These are phyloP conservation scores for Diaporthe eres DNA, from an alignment of 2,329 filamentous ascomycete species.

Conservation along the genomic window DNA sequence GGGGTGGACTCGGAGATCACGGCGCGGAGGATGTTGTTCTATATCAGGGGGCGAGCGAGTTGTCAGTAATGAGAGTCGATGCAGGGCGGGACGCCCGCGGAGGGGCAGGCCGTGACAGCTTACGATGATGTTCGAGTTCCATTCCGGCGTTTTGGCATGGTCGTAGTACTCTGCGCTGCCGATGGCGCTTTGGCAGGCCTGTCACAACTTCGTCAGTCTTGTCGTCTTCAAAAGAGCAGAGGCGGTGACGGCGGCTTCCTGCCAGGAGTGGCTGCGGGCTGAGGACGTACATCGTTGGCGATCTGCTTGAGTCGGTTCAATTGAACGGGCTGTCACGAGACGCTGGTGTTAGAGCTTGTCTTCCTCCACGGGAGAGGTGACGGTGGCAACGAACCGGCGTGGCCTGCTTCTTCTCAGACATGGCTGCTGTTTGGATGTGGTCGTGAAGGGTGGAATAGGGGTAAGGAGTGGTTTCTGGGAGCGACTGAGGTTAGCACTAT, in stretches of 20 bases:
- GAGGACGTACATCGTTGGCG: conserved; percentile 78
- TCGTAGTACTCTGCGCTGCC: conserved; percentile 84
- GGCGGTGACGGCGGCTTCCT: background rate
- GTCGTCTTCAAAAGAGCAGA: background rate
- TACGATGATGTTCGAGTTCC: conserved; percentile 96
- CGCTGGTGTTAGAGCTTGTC: conserved; percentile 17
- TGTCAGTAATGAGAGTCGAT: conserved; percentile 39
- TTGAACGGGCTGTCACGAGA: conserved; percentile 78
- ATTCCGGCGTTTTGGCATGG: conserved; percentile 85
- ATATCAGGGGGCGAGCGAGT: conserved; percentile 32
- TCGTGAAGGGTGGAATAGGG: conserved; percentile 32
- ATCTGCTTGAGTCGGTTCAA: conserved; percentile 87
- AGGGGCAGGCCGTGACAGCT: conserved; percentile 49
- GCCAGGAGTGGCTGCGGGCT: conserved; percentile 16
- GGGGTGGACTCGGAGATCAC: conserved; percentile 82
- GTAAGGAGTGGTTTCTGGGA: conserved; percentile 21
- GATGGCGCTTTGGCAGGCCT: conserved; percentile 89
- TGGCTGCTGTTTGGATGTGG: conserved; percentile 17
- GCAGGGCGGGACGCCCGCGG: background rate
- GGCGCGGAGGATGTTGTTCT: conserved; percentile 83
- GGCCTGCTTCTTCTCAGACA: conserved; percentile 42
- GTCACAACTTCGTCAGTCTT: conserved; percentile 42
- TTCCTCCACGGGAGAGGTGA: background rate
- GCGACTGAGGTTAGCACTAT: conserved; percentile 9
- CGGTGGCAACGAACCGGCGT: conserved; percentile 35